phyloP scores from a whole-genome alignment of 306 rosid species.

The peach (Prunus persica) region DNA sequence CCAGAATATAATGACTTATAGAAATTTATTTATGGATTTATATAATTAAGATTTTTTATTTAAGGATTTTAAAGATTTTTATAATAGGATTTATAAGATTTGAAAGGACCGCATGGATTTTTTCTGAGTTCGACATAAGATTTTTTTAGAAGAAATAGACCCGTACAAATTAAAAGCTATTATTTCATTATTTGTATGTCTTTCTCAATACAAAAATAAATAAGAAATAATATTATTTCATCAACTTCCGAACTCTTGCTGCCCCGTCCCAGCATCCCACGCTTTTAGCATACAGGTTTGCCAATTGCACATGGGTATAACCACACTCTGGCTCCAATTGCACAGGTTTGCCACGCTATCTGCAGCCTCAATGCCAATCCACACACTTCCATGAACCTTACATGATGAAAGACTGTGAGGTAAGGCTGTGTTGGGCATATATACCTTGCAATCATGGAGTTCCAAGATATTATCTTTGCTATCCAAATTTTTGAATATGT shows the following conservation, averaged over 20 bases:
- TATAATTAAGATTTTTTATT: too few relatives aligned
- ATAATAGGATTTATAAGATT: too few relatives aligned
- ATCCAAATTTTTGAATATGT: constrained; percentile 45
- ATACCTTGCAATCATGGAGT: constrained; percentile 78
- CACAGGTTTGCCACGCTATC: constrained; percentile 44
- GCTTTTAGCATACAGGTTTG: constrained; percentile 63
- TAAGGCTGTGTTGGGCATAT: constrained; percentile 63
- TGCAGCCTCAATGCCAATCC: constrained; percentile 72
- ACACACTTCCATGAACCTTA: constrained; percentile 61
- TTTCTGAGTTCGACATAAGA: too few relatives aligned
- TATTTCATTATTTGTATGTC: too few relatives aligned
- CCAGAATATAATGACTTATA: too few relatives aligned
- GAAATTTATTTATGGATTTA: too few relatives aligned
- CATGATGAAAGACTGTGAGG: constrained; percentile 56
- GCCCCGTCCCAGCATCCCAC: constrained; percentile 62
- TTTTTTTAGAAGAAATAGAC: too few relatives aligned
- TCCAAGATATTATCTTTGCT: constrained; percentile 67
- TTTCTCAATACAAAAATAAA: too few relatives aligned
- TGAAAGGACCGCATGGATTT: too few relatives aligned
- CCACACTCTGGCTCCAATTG: constrained; percentile 59
- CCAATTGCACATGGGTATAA: constrained; percentile 59
- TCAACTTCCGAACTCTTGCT: constrained; percentile 48
- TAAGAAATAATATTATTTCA: constrained; percentile 32
- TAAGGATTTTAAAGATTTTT: too few relatives aligned
- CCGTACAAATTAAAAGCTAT: too few relatives aligned